Percentiles rank a stretch among this genome's conserved stretches.
Conservation (phyloP, 108 stramenopile genomes). For the Fistulifera solaris region DNA sequence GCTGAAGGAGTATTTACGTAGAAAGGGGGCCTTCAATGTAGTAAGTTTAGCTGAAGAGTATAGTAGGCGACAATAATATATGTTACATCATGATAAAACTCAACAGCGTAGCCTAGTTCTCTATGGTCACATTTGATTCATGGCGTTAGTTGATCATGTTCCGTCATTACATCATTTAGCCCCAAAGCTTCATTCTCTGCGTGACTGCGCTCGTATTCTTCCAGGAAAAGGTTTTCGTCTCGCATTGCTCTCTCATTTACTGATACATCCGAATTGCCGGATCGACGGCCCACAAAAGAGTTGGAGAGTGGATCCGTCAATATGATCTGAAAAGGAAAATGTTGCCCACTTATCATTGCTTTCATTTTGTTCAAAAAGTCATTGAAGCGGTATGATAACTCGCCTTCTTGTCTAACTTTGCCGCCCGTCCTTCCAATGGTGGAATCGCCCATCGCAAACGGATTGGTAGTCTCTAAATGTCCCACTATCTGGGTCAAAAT, state of each 20-base stretch:
- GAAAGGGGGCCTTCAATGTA: background rate
- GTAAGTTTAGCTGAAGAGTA: background rate
- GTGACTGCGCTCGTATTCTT: conserved; percentile 35
- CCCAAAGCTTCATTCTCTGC: conserved; percentile 64
- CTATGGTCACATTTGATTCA: too few species aligned
- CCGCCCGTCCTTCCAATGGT: too few species aligned
- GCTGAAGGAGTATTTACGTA: background rate
- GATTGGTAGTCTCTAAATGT: conserved; percentile 45
- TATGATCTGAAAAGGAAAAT: conserved; percentile 71
- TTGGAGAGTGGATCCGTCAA: conserved; percentile 83
- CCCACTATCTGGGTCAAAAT: conserved; percentile 61
- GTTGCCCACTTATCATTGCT: conserved; percentile 30
- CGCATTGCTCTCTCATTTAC: conserved; percentile 26
- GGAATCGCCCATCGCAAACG: conserved; percentile 69
- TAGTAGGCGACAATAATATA: too few species aligned
- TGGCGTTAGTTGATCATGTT: conserved; percentile 31
- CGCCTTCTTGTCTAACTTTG: conserved; percentile 28
- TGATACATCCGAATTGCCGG: conserved; percentile 11
- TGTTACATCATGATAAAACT: too few species aligned
- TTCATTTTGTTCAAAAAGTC: conserved; percentile 39
- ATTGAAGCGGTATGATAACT: conserved; percentile 10
- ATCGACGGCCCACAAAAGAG: conserved; percentile 68
- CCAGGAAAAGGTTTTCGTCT: conserved; percentile 23
- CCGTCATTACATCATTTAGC: conserved; percentile 49
- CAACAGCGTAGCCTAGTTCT: too few species aligned